phyloP scores from a whole-genome alignment of 257 asterid species.

The Solanum tacnaense region DNA sequence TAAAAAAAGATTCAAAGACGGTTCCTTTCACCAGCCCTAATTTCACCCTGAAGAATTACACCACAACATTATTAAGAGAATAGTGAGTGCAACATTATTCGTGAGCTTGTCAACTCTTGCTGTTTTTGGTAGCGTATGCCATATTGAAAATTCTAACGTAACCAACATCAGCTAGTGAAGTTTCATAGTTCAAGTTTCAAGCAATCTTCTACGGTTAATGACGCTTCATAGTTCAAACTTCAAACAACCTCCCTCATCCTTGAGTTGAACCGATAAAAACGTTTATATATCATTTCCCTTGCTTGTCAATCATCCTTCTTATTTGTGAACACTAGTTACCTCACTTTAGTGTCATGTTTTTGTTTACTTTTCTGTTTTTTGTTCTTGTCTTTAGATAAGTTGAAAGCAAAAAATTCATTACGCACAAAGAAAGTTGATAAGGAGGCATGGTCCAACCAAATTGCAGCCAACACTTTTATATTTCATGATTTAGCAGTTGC shows the following conservation, averaged over 20 bases:
- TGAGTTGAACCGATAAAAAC: neutral
- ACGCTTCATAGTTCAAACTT: neutral
- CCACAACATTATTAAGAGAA: too few species aligned
- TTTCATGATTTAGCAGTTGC: constrained; percentile 78
- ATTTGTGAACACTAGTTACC: neutral
- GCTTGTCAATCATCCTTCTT: neutral
- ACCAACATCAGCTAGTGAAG: neutral
- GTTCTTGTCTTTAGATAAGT: constrained; percentile 20
- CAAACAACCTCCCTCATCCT: neutral
- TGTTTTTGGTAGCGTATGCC: neutral
- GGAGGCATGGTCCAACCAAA: constrained; percentile 48
- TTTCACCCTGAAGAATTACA: too few species aligned
- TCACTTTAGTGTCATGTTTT: neutral
- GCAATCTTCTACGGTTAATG: neutral
- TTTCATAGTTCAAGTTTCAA: neutral
- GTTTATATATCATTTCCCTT: neutral
- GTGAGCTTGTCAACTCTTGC: neutral
- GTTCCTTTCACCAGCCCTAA: too few species aligned
- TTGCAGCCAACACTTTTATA: constrained; percentile 68
- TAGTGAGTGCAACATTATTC: neutral
- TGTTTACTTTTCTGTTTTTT: neutral
- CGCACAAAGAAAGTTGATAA: constrained; percentile 21
- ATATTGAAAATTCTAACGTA: neutral
- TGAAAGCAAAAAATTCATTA: constrained; percentile 9
- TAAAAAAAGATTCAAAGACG: too few species aligned